Evolutionary conservation across 139 green algal genomes (phyloP).

Genomic region (Gonium pectorale): DNA sequence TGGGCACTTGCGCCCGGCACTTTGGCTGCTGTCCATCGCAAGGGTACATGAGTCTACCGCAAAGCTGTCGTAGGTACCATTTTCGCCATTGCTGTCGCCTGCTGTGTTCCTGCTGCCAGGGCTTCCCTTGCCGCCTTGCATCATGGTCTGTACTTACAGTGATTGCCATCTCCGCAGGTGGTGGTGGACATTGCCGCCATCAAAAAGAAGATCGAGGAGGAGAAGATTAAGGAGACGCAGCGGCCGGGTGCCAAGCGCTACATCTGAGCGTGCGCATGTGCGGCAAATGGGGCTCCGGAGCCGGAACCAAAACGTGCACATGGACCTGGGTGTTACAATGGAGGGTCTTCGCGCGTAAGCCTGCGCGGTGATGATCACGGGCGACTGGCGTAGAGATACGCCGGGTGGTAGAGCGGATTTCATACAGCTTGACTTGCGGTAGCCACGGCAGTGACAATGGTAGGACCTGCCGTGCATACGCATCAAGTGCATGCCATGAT

Average conservation of each 20-base stretch:
- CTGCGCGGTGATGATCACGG: no score
- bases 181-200: slow-evolving; percentile 36
- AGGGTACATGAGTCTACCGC: not conserved
- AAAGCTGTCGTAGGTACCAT: not conserved
- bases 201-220: slow-evolving; percentile 65
- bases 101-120: not conserved
- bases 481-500: no score
- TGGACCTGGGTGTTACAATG: no score
- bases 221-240: slow-evolving; percentile 70
- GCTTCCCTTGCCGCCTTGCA: not conserved
- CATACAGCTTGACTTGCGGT: no score
- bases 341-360: no score
- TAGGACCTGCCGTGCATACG: no score
- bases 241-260: slow-evolving; percentile 66
- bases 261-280: slow-evolving; percentile 50
- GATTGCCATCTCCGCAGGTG: slow-evolving; percentile 21
- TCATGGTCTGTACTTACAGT: not conserved
- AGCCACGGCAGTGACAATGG: no score
- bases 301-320: no score
- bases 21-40: not conserved
- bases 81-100: not conserved
- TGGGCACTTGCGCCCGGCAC: no score
- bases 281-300: no score
- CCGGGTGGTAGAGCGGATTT: no score
- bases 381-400: no score